Evolutionary conservation across 345 rosid species (phyloP), one percentile per base, ranked within the genome.

Genomic region (Raphanus sativus): DNA sequence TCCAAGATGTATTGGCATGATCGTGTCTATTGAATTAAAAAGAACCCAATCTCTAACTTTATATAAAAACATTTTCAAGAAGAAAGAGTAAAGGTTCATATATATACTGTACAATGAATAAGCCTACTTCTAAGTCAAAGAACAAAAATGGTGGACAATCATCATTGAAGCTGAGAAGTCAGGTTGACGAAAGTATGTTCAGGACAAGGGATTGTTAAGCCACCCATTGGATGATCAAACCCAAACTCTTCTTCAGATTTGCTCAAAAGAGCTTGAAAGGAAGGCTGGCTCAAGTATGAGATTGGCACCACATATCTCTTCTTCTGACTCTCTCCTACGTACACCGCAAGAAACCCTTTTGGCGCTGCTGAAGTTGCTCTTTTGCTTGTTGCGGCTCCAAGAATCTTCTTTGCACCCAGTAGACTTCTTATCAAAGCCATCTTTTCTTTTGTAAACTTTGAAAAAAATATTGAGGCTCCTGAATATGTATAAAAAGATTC

Each of bases 211-310:
- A 90, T 80, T 4, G 81, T 86, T 16, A 86, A 71, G 32, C 85
- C 87, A 0, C 88, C 88, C 77, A 67, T 86, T 12, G 86, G 86
- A 82, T 85, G 87, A 50, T 85, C 68, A 13, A 75, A 83, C 0
- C 88, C 86, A 6, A 81, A 82, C 67, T 86, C 90, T 74, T 89
- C 87, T 58, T 84, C 91, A 0, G 85, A 80, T 75, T 64, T 81
- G 17, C 73, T 71, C 38, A 86, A 79, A 64, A 85, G 70, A 36
- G 75, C 84, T 59, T 77, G 89, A 33, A 89, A 87, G 0, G 78
- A 78, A 62, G 88, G 79, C n/a, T 83, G 69, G 33, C 76, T 84
- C 63, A 84, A 58, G 56, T 71, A 80, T 12, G 86, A 83, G 4
- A 88, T 21, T 6, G 90, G 90, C 25, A 88, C 79, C 13, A 86